Conservation (phyloP, 2,329 filamentous ascomycete species). For the Pseudocercospora musae region DNA sequence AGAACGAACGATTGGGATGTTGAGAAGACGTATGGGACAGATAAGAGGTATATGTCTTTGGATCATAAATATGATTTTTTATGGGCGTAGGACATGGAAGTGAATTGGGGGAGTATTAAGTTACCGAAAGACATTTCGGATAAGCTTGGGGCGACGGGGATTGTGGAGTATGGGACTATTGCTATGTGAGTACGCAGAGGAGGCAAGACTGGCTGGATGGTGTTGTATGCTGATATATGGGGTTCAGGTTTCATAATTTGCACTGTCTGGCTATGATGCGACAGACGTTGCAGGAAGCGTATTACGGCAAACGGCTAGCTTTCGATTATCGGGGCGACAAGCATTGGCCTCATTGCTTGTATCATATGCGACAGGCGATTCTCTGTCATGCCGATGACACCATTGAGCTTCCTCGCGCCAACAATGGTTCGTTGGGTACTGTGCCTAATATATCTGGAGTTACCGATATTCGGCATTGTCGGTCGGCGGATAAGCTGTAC, state of each 20-base stretch:
- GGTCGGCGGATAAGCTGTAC: constrained; percentile 13
- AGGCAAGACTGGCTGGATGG: too few species aligned
- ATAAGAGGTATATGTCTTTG: constrained; percentile 10
- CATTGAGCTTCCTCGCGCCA: constrained; percentile 13
- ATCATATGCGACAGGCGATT: constrained; percentile 10
- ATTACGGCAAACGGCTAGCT: constrained; percentile 8
- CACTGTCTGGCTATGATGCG: constrained; percentile 14
- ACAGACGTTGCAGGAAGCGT: constrained; percentile 10
- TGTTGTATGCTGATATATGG: not conserved
- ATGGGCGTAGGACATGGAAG: constrained; percentile 9
- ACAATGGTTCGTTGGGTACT: constrained; percentile 7
- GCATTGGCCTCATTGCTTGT: constrained; percentile 15
- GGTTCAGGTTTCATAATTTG: constrained; percentile 13
- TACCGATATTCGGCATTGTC: constrained; percentile 14
- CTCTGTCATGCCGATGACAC: constrained; percentile 13
- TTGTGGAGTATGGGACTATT: constrained; percentile 9
- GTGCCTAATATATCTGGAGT: constrained; percentile 9
- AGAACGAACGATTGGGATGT: constrained; percentile 4
- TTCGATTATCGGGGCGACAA: constrained; percentile 10
- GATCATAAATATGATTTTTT: constrained; percentile 16
- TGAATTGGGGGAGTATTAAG: constrained; percentile 5
- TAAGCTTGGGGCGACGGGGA: constrained; percentile 2
- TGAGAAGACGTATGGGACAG: constrained; percentile 11
- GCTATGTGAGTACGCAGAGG: constrained; percentile 7
- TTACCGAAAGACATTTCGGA: constrained; percentile 3